Evolutionary conservation across 257 asterid species (phyloP), one percentile per base, ranked within the genome.

Genomic region (Jacaranda copaia): DNA sequence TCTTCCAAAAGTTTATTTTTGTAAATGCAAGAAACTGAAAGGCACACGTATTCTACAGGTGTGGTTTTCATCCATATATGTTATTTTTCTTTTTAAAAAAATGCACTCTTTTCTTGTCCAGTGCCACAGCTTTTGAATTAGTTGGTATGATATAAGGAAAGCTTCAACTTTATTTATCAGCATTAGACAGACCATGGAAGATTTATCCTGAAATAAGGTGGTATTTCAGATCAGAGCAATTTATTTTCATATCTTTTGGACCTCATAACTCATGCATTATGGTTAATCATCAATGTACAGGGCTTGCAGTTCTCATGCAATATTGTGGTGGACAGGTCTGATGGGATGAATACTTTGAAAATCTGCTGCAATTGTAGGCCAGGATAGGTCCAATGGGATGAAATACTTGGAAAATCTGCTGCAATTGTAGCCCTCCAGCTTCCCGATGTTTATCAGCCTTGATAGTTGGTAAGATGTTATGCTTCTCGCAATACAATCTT

Each of bases 321-420:
- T 56, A 91, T 94, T 3, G 99, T 93, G 5, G 93, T 92, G 74
- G 98, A 94, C 86, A 85, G 98, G 78, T 62, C 97, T 12, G 85
- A 83, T 15, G 97, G 91, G 85, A 88, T 94, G 97, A 87, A 77
- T 87, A 68, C 86, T 94, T 5, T 84, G 89, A 10, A 94, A 88
- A 86, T 94, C 98, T 81, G 99, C 96, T 68, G 90, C 97, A 42
- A 92, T 96, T 19, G 98, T 92, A 19, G 99, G 97, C 73, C 96
- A 25, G 74, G 98, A 94, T 87, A 85, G 98, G 78, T 62, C 97
- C 9, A 84, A 83, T 15, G 97, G 91, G 85, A 88, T 94, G 97
- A 87, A 87, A 77, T 87, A 68, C 86, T 94, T 4, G 85, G 89
- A 10, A 94, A 88, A 85, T 94, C 98, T 81, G 99, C 96, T 68